A percentile compares a stretch with the other conserved stretches of the same genome.
Conservation (phyloP, 805 yeast species). For the Pichia cabralensis region DNA sequence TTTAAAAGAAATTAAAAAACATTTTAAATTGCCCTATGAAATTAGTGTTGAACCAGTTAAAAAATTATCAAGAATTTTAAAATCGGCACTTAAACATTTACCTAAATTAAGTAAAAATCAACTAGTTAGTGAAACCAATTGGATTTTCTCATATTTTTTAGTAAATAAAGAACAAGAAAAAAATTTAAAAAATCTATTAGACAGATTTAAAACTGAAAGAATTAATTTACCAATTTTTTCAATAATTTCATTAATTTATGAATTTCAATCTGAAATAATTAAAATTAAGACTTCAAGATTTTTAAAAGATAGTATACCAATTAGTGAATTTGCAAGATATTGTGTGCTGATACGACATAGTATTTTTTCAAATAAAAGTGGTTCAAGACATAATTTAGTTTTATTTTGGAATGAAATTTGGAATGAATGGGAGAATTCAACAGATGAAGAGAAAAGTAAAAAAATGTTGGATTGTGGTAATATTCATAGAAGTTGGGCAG, state of each 20-base stretch:
- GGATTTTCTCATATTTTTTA: constrained; percentile 13
- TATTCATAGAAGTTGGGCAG: constrained; percentile 17
- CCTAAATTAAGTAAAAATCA: constrained; percentile 1
- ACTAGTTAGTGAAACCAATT: neutral
- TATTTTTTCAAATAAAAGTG: constrained; percentile 13
- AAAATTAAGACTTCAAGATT: constrained; percentile 10
- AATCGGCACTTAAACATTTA: constrained; percentile 10
- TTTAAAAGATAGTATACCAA: constrained; percentile 16
- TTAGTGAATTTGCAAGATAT: constrained; percentile 23
- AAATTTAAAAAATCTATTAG: constrained; percentile 4
- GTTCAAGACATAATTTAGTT: constrained; percentile 14
- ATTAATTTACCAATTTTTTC: constrained; percentile 8
- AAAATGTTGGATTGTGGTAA: constrained; percentile 9
- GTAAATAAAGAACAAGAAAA: constrained; percentile 7
- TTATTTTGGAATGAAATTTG: constrained; percentile 21
- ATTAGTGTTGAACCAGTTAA: constrained; percentile 14
- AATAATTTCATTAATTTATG: constrained; percentile 5
- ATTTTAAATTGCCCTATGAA: constrained; percentile 20
- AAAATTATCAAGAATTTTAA: constrained; percentile 12
- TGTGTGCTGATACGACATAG: constrained; percentile 14
- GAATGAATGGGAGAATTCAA: constrained; percentile 15
- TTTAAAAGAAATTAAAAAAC: constrained; percentile 14
- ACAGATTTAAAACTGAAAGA: constrained; percentile 1
- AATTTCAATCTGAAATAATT: constrained; percentile 3
- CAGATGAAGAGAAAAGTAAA: constrained; percentile 12